A percentile compares a stretch with the other conserved stretches of the same genome.
These are phyloP conservation scores for Nakazawaea molendinolei DNA, from an alignment of 805 yeast genomes.

Conservation along the genomic window DNA sequence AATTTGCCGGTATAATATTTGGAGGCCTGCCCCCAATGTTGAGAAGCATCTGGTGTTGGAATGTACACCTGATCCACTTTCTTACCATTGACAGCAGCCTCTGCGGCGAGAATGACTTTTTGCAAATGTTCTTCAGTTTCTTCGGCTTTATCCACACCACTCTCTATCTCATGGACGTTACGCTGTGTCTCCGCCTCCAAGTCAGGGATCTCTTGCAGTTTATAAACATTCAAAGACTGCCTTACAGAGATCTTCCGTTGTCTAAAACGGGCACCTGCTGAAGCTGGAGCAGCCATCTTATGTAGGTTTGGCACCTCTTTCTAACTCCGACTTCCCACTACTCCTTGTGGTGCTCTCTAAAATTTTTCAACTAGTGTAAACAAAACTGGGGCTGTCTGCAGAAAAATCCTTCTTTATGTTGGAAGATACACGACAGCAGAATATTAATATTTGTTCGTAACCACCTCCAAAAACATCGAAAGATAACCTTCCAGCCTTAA, in stretches of 20 bases:
- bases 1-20: constrained; percentile 66
- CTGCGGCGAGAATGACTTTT: constrained; percentile 79
- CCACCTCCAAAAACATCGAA: too few relatives aligned
- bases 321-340: too few relatives aligned
- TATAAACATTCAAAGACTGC: constrained; percentile 71
- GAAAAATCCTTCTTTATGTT: neutral
- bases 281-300: constrained; percentile 27
- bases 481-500: too few relatives aligned
- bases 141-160: constrained; percentile 97
- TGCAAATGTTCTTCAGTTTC: constrained; percentile 96
- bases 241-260: constrained; percentile 93
- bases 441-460: constrained; percentile 1
- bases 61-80: constrained; percentile 61
- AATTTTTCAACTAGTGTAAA: too few relatives aligned
- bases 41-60: constrained; percentile 95
- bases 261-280: constrained; percentile 70
- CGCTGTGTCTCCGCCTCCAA: constrained; percentile 76
- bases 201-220: constrained; percentile 76
- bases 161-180: constrained; percentile 83
- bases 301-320: neutral
- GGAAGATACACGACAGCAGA: constrained; percentile 6
- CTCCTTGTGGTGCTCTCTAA: neutral
- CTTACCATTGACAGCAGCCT: constrained; percentile 52
- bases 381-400: neutral
- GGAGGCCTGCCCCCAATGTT: constrained; percentile 69